Percentiles rank a stretch among this genome's conserved stretches.
Evolutionary conservation across 2,329 filamentous ascomycete species (phyloP).

Genomic region (Pezicula carpinea): DNA sequence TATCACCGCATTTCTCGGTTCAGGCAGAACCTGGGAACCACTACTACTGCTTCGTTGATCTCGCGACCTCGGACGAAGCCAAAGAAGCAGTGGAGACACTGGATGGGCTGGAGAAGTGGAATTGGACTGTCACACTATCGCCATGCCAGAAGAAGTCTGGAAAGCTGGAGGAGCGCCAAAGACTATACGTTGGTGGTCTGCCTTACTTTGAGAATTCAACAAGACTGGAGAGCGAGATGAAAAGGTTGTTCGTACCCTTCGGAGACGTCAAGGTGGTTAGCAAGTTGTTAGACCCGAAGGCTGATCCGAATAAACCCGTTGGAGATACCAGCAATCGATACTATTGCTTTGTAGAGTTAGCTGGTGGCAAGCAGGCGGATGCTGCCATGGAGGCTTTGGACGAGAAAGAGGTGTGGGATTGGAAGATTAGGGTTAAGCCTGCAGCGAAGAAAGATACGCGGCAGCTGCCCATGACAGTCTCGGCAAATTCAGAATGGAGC

Average conservation of each 20-base stretch:
- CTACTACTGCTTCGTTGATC: constrained; percentile 64
- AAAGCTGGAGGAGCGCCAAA: constrained; percentile 29
- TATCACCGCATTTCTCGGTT: constrained; percentile 54
- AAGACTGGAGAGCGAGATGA: constrained; percentile 37
- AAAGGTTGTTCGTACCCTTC: constrained; percentile 31
- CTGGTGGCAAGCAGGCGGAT: constrained; percentile 47
- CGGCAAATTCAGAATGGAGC: too few relatives aligned
- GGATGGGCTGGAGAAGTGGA: constrained; percentile 16
- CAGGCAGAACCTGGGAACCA: constrained; percentile 47
- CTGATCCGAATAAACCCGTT: constrained; percentile 42
- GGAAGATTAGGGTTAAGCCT: constrained; percentile 18
- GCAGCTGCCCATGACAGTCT: too few relatives aligned
- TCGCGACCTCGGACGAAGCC: constrained; percentile 50
- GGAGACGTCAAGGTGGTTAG: constrained; percentile 33
- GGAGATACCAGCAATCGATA: constrained; percentile 56
- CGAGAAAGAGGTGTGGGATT: constrained; percentile 18
- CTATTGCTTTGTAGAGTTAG: constrained; percentile 62
- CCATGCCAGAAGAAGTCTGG: constrained; percentile 11
- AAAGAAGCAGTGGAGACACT: constrained; percentile 43
- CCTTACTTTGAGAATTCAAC: constrained; percentile 42
- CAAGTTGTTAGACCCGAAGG: constrained; percentile 43
- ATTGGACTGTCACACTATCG: constrained; percentile 17
- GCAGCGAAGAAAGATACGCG: neutral
- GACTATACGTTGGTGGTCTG: constrained; percentile 47
- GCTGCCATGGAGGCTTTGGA: constrained; percentile 42